A percentile compares a stretch with the other conserved stretches of the same genome.
Conservation (phyloP, 495 filamentous ascomycete species). For the Trichoderma orchidacearum region DNA sequence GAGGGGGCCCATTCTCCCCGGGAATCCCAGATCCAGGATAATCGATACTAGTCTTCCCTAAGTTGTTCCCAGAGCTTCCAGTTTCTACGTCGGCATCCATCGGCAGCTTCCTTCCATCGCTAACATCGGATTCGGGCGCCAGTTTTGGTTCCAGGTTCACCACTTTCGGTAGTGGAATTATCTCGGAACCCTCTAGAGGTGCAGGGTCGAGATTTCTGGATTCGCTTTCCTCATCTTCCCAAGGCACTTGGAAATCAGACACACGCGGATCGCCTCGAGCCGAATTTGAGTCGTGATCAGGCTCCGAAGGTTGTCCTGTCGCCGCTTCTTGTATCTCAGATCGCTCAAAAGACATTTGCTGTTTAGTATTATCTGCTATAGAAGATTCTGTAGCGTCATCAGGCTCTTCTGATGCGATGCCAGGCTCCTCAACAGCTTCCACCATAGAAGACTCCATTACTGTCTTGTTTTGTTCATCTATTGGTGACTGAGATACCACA, state of each 20-base stretch:
- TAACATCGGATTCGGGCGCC: not conserved
- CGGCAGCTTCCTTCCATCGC: not conserved
- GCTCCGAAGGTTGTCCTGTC: no score
- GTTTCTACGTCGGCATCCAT: not conserved
- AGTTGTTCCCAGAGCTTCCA: not conserved
- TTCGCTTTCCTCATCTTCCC: slow-evolving; percentile 5
- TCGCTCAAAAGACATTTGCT: no score
- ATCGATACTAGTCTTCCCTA: not conserved
- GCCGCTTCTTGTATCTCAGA: not conserved
- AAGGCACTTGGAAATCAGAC: no score
- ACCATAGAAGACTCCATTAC: not conserved
- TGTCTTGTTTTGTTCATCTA: not conserved
- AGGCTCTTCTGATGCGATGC: no score
- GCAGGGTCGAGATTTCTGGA: not conserved
- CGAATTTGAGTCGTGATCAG: no score
- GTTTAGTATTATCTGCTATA: no score
- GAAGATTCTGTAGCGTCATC: no score
- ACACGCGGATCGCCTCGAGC: not conserved
- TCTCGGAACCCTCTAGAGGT: not conserved
- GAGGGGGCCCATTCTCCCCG: not conserved
- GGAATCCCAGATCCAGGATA: not conserved
- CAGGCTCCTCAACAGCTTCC: not conserved
- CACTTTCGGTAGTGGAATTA: not conserved
- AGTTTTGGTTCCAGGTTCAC: not conserved
- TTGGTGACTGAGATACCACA: not conserved